phyloP scores from a whole-genome alignment of 106 monocot species.

The Dactylorhiza incarnata region DNA sequence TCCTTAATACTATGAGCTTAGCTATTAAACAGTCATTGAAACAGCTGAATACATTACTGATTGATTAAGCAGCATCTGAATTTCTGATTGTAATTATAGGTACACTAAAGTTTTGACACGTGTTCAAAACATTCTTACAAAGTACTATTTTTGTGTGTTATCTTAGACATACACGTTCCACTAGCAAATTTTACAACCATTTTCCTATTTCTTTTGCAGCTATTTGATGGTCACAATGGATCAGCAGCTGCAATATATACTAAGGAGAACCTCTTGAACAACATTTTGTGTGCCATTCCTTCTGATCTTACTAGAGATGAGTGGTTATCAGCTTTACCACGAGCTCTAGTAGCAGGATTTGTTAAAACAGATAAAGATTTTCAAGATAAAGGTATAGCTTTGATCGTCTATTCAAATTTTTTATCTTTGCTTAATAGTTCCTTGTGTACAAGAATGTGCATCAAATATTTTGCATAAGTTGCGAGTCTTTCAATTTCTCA shows the following conservation, averaged over 20 bases:
- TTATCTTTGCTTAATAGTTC: background rate
- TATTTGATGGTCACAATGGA: constrained; percentile 97
- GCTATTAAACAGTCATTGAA: background rate
- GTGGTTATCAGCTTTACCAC: constrained; percentile 84
- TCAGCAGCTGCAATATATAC: constrained; percentile 79
- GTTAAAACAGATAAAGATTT: constrained; percentile 98
- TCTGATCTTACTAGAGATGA: constrained; percentile 70
- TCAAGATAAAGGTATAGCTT: constrained; percentile 52
- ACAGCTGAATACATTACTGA: background rate
- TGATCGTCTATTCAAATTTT: background rate
- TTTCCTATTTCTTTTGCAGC: constrained; percentile 28
- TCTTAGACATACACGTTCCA: background rate
- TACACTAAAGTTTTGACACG: background rate
- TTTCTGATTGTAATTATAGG: background rate
- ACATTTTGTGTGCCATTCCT: constrained; percentile 75
- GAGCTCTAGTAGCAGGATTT: constrained; percentile 89
- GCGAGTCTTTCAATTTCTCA: background rate
- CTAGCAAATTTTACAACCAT: background rate
- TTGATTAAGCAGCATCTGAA: background rate
- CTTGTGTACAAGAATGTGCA: background rate
- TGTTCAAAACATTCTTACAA: background rate
- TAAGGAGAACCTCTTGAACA: constrained; percentile 78
- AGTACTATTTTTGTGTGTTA: background rate
- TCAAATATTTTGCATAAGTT: background rate
- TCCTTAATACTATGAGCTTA: background rate